Evolutionary conservation across 2,329 filamentous ascomycete genomes (phyloP).

Genomic region (Fusarium sp.): DNA sequence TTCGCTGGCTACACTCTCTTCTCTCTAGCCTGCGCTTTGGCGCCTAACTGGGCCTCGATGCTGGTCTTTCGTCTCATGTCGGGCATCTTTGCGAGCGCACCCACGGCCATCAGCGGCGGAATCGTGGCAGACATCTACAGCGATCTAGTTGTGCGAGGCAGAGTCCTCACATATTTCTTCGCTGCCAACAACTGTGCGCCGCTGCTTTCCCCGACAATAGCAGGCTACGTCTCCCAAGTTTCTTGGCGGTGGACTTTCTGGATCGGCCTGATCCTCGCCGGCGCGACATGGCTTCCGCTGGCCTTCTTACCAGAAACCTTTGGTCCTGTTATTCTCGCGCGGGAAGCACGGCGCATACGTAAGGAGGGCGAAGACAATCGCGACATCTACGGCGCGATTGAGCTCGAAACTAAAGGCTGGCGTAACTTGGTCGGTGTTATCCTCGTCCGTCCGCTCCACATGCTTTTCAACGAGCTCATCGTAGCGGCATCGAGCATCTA

Average conservation of each 20-base stretch:
- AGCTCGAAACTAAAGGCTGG: slow-evolving; percentile 5
- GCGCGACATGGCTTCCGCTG: slow-evolving; percentile 43
- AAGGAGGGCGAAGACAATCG: neutral
- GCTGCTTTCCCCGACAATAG: slow-evolving; percentile 55
- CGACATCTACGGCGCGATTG: neutral
- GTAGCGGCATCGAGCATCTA: slow-evolving; percentile 29
- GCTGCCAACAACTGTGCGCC: slow-evolving; percentile 54
- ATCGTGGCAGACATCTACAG: slow-evolving; percentile 58
- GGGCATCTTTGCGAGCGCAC: slow-evolving; percentile 54
- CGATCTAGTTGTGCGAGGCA: slow-evolving; percentile 47
- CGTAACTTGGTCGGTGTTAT: slow-evolving; percentile 18
- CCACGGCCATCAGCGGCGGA: slow-evolving; percentile 57
- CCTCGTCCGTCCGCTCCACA: slow-evolving; percentile 17
- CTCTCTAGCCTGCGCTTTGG: slow-evolving; percentile 55
- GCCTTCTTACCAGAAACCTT: slow-evolving; percentile 39
- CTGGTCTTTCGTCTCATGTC: slow-evolving; percentile 57
- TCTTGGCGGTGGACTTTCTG: slow-evolving; percentile 61
- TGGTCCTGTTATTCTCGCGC: slow-evolving; percentile 20
- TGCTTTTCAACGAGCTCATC: slow-evolving; percentile 28
- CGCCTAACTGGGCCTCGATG: slow-evolving; percentile 55
- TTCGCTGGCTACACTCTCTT: slow-evolving; percentile 57
- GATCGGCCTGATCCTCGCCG: slow-evolving; percentile 43
- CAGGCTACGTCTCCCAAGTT: slow-evolving; percentile 53
- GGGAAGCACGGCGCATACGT: slow-evolving; percentile 1
- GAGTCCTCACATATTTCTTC: slow-evolving; percentile 53